Base-by-base conservation (phyloP, 495 filamentous ascomycete species). In the Penicillium waksmanii region DNA sequence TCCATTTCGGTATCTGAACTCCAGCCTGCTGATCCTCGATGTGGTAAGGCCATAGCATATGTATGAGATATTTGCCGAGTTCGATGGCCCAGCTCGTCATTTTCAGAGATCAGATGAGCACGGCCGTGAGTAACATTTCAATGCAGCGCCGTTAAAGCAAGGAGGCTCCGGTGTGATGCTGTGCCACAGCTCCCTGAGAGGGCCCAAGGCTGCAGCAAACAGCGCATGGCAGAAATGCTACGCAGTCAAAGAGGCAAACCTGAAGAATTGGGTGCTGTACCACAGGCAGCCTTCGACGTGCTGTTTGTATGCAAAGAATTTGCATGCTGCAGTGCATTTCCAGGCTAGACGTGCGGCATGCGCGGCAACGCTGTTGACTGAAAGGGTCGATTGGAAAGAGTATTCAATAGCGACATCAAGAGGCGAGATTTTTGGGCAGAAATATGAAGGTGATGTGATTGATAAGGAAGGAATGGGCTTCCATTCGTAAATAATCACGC, bases 141-240 rank as follows among this genome's bases (percentile, higher is more conserved):
- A 25, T 42, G 19, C 51, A 38, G 1, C 17, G 25, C 46, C 23
- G 15, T 57, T 34, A 35, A 59, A 49, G 57, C 19, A 59, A 59
- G 57, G 51, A 48, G 57, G 50, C 43, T 27, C 42, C 15, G 42
- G 6, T n/a, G 42, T 19, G 15, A n/a, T 19, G 56, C n/a, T 27
- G 50, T 47, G 36, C 11, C 17, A 44, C 42, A 44, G 46, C 19
- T 25, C 8, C 46, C 21, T 48, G 6, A 18, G 21, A n/a, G 42
- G 17, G 17, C 3, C 10, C 46, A 12, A 11, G 46, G 18, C 21
- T 48, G 55, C 47, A 51, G 61, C 40, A 62, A 23, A 55, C 31
- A 12, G 31, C 33, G 49, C 54, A 55, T 56, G 40, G 44, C 34
- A 46, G 44, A 17, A 48, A 11, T 36, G 57, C 42, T 34, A 35